These are phyloP conservation scores for Pisolithus marmoratus DNA, from an alignment of 768 basidiomycete species.

Conservation along the genomic window DNA sequence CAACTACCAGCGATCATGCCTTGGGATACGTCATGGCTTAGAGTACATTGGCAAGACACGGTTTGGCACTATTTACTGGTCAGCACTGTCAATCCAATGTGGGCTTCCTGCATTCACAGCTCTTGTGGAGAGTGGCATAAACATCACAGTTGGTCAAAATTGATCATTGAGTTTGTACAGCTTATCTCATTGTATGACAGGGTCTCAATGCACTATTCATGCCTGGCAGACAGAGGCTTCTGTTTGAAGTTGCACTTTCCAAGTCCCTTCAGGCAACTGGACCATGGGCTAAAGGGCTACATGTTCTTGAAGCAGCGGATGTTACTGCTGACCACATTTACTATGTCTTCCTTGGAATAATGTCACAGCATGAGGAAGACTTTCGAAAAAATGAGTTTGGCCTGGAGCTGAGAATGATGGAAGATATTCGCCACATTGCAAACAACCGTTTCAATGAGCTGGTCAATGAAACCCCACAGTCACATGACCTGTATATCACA, in stretches of 20 bases:
- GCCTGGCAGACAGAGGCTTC: not conserved
- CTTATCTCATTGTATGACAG: not conserved
- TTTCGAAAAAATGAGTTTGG: slow-evolving; percentile 4
- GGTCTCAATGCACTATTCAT: slow-evolving; percentile 1
- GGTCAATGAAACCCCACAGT: slow-evolving; percentile 8
- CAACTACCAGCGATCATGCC: not conserved
- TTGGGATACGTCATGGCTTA: slow-evolving; percentile 5
- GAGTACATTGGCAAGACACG: slow-evolving; percentile 19
- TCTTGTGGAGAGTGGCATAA: not conserved
- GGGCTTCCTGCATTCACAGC: slow-evolving; percentile 13
- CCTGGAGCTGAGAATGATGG: not conserved
- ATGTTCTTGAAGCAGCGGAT: slow-evolving; percentile 19
- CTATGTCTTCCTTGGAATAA: slow-evolving; percentile 21
- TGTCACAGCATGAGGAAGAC: slow-evolving; percentile 5
- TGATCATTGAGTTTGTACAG: not conserved
- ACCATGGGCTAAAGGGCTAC: slow-evolving; percentile 16
- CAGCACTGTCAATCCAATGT: slow-evolving; percentile 5
- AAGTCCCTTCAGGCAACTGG: slow-evolving; percentile 6
- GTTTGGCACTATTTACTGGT: slow-evolving; percentile 17
- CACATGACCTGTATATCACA: slow-evolving; percentile 13
- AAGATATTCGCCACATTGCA: slow-evolving; percentile 7
- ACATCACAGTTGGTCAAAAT: not conserved
- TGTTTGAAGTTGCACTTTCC: slow-evolving; percentile 4
- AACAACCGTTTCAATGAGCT: slow-evolving; percentile 18
- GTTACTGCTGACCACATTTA: slow-evolving; percentile 20